phyloP scores from a whole-genome alignment of 441 rosid species.

The Viola pubescens region DNA sequence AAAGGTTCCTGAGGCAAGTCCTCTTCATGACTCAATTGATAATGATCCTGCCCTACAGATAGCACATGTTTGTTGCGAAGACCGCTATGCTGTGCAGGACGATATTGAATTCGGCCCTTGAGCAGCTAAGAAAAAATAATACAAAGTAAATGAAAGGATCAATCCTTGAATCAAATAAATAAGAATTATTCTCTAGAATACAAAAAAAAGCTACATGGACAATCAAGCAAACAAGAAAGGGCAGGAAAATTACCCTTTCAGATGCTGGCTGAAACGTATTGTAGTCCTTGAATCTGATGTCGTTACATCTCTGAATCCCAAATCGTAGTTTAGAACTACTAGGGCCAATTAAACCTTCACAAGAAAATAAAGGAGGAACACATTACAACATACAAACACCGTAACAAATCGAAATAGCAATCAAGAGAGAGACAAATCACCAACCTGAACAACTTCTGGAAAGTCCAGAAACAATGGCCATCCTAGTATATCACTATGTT shows the following conservation, averaged over 20 bases:
- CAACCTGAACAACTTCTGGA: constrained; percentile 26
- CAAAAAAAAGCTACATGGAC: no score
- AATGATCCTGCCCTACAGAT: constrained; percentile 24
- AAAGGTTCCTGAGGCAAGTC: constrained; percentile 36
- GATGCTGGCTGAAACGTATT: background rate
- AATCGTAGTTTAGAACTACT: constrained; percentile 9
- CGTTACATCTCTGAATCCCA: constrained; percentile 13
- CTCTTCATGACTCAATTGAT: constrained; percentile 24
- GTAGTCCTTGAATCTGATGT: constrained; percentile 8
- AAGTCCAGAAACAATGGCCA: constrained; percentile 17
- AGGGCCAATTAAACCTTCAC: constrained; percentile 22
- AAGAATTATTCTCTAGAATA: background rate
- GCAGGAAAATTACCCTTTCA: constrained; percentile 16
- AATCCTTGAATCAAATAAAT: background rate
- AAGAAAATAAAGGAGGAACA: background rate
- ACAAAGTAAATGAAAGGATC: background rate
- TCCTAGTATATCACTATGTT: background rate
- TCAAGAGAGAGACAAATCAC: background rate
- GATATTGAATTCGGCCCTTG: constrained; percentile 12
- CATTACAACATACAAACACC: background rate
- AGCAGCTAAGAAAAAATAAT: constrained; percentile 21
- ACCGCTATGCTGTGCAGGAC: constrained; percentile 1
- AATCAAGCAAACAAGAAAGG: background rate
- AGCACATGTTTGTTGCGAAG: constrained; percentile 12
- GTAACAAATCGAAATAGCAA: background rate